These are phyloP conservation scores for Talaromyces pinophilus DNA, from an alignment of 2,329 filamentous ascomycete genomes.

Conservation along the genomic window DNA sequence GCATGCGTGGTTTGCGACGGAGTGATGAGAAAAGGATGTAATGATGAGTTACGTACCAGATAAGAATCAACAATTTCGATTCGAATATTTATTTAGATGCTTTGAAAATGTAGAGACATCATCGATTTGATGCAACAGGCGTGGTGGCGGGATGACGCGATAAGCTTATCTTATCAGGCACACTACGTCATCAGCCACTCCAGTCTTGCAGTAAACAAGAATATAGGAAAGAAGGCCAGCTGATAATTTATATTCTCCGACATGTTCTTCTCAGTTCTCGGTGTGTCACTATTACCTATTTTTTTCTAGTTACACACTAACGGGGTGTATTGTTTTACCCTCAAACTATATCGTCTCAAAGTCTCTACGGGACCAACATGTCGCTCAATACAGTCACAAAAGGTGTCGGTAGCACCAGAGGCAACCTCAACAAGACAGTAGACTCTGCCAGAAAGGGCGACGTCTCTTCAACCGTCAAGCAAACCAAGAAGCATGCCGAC, in stretches of 20 bases:
- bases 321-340: neutral
- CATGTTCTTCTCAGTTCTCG: neutral
- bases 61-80: neutral
- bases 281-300: neutral
- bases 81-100: neutral
- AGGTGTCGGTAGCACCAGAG: constrained; percentile 28
- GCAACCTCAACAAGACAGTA: constrained; percentile 25
- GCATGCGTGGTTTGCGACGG: neutral
- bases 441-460: constrained; percentile 25
- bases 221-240: neutral
- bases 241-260: neutral
- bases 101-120: neutral
- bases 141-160: neutral
- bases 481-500: constrained; percentile 25
- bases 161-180: neutral
- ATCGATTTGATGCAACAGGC: neutral
- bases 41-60: neutral
- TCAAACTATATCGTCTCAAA: neutral
- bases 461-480: constrained; percentile 24
- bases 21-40: neutral
- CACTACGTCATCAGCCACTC: constrained; percentile 8
- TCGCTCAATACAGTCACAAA: constrained; percentile 31
- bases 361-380: constrained; percentile 23
- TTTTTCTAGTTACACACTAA: neutral
- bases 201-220: neutral